Evolutionary conservation across 768 basidiomycete species (phyloP), one percentile per base, ranked within the genome.

Genomic region (Mycena vulgaris): DNA sequence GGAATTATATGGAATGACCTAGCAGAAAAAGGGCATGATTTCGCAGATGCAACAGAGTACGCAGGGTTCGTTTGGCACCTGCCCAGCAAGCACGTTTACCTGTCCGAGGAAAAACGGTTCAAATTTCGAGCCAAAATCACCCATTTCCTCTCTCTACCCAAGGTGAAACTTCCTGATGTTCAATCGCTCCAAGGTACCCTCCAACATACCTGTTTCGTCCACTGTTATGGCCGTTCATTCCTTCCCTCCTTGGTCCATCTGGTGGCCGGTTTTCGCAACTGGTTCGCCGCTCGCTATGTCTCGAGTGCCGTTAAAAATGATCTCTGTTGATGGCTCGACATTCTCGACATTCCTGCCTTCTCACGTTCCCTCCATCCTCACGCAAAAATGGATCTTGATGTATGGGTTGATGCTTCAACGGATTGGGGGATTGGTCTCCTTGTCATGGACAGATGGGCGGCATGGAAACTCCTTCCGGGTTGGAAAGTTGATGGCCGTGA

Each of bases 381-480:
- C 3, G 13, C 19, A 0, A 17, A 39, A 4, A 10, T 62, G 27
- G 52, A 73, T 40, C 57, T 68, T 14, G 35, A 35, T n/a, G 56
- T 79, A 30, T 78, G 68, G 56, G 76, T 80, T 1, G 80, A 80
- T 49, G 77, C 78, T 2, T 79, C 77, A 7, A 76, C 77, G 5
- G 68, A 74, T 13, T 81, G 73, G 69, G 80, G 80, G 8, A 79
- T 81, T 7, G 79, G 81, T 8, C 21, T 82, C 2, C 13, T 75
- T 0, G 10, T 75, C 0, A 58, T 72, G 2, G 14, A 10, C 3
- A 14, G 9, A 27, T 57, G 56, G 56, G 56, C 56, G 14, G 56
- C 56, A 3, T 57, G 56, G 56, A 2, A 28, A 17, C 31, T 57
- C 9, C 3, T 57, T 16, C 56, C 37, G 3, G 56, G 42, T 28